Conservation (phyloP, 2,329 filamentous ascomycete genomes). For the Apiospora phragmitis region DNA sequence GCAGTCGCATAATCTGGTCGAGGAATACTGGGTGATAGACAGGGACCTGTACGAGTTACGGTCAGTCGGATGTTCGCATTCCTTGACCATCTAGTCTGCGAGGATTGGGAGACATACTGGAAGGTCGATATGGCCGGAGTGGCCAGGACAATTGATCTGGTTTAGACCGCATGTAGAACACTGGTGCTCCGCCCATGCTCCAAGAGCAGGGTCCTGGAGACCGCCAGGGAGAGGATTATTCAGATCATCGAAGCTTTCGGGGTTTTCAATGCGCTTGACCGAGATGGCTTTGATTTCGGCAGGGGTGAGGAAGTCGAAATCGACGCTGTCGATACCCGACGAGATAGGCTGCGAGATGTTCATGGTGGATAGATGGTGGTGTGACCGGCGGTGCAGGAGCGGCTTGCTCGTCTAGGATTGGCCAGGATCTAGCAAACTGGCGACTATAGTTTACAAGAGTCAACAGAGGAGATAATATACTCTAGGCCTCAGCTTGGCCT, state of each 20-base stretch:
- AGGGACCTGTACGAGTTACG: constrained; percentile 51
- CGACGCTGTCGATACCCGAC: constrained; percentile 81
- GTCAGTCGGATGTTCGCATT: background rate
- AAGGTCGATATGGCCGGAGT: constrained; percentile 92
- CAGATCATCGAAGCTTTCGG: constrained; percentile 89
- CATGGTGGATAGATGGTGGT: constrained; percentile 43
- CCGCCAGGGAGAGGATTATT: constrained; percentile 88
- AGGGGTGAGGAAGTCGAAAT: constrained; percentile 82
- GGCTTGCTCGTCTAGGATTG: background rate
- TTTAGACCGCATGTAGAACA: constrained; percentile 91
- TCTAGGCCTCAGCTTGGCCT: constrained; percentile 13
- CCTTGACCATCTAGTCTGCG: background rate
- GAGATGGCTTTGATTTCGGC: constrained; percentile 87
- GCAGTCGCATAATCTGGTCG: constrained; percentile 82
- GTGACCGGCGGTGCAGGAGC: background rate
- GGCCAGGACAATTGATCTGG: constrained; percentile 81
- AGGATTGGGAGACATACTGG: constrained; percentile 41
- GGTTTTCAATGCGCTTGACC: constrained; percentile 91
- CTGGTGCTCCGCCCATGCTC: constrained; percentile 84
- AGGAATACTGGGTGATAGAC: constrained; percentile 98
- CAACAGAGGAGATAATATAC: background rate
- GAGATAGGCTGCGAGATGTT: constrained; percentile 79
- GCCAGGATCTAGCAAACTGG: background rate
- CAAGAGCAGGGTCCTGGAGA: constrained; percentile 88
- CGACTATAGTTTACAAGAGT: background rate